Base-by-base conservation (phyloP, 148 eudicot species). In the Cornus florida region DNA sequence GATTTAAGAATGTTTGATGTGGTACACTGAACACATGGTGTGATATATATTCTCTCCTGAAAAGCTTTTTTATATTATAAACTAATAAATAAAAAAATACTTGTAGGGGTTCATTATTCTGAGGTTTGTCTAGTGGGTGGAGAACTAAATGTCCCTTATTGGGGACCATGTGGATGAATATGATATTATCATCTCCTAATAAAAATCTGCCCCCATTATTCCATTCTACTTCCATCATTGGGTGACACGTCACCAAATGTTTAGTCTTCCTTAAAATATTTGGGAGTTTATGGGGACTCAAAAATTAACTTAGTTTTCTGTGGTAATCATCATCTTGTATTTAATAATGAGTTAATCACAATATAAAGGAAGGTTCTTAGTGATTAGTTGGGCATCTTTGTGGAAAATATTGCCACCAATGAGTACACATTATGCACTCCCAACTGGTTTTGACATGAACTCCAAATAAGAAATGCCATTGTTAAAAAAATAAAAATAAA, bases 151-250 rank as follows among this genome's bases (percentile, higher is more conserved):
- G 77, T 23, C 70, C 78, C 23, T 74, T 41, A 41, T 43, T 53
- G 72, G 72, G 79, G 64, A 46, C 79, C 79, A 76, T 31, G 62
- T 76, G 70, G 59, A 41, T 41, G 57, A 64, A 65, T 38, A 62
- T 38, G 78, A 70, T 75, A 39, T 38, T 75, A 39, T 64, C 69
- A 10, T 24, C 70, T 24, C 70, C 10, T 23, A 28, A 53, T 14
- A 33, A 24, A 10, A 32, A 53, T 17, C 7, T 31, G 4, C 68
- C 68, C 38, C 32, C 33, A 60, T 60, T 33, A 74, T 60, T 60
- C 24, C 24, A 33, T 8, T 20, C 4, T n/a, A 23, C 11, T 64
- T 13, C 4, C 70, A 35, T 35, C 38, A 35, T 35, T n/a, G 56
- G 24, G 32, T n/a, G 62, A 28, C 46, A 67, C 39, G 28, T 46